Evolutionary conservation across 2,329 filamentous ascomycete genomes (phyloP), one percentile per base, ranked within the genome.

Genomic region (Trichoderma guizhouense): DNA sequence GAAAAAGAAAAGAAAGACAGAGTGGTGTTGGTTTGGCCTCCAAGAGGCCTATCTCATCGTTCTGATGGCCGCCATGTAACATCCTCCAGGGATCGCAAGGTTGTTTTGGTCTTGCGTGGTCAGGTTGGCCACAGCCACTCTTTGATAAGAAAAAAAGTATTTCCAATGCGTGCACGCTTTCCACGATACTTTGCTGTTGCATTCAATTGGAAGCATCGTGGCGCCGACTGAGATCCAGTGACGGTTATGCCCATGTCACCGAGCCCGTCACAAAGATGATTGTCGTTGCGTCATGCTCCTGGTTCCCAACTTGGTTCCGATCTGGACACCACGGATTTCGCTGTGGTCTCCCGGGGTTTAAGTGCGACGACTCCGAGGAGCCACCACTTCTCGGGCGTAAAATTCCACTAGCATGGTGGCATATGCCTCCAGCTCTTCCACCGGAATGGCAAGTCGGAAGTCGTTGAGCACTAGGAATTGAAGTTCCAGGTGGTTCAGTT

Each of bases 321-420:
- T n/a, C 7, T 15, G 15, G 30, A 28, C 21, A 53, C 39, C 55
- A 51, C 57, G 26, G 32, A 39, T 57, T 61, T 55, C 55, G 34
- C 39, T 7, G 65, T 64, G 30, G 36, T 15, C 15, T 6, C 12
- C 12, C 3, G 3, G 15, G 43, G n/a, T 21, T 47, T 67, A 65
- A 7, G 32, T 55, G 36, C 63, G 61, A 7, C 71, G 47, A 15
- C 26, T 66, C 51, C 36, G 64, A 34, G 68, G 71, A 26, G 76
- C 75, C 30, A 97, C 89, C 18, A 98, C 91, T 80, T 99, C 96
- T 69, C 95, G 88, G 0, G 94, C 95, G 79, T 98, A 99, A 79
- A 98, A 99, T 79, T 98, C 95, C 18, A 99, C 96, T 14, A 99
- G 86, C 95, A 98, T 98, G 1, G 96, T 99, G 6, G 94, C 96